A percentile compares a stretch with the other conserved stretches of the same genome.
Conservation (phyloP, 2,329 filamentous ascomycete genomes). For the Fusarium papillatum region DNA sequence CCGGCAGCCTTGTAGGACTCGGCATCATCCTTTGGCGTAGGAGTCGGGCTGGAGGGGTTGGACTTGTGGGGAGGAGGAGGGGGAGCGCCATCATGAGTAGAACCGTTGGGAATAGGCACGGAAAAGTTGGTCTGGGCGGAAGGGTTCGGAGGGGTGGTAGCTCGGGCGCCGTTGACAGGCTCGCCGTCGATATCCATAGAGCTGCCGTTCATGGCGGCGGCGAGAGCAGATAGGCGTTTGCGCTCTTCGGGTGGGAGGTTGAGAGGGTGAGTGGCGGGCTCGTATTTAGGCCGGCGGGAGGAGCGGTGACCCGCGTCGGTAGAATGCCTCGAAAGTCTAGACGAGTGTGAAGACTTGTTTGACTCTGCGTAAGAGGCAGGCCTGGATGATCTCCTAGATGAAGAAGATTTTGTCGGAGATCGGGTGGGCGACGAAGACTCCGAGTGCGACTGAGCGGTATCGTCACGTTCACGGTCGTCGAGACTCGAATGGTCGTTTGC, state of each 20-base stretch:
- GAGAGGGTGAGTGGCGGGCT: slow-evolving; percentile 85
- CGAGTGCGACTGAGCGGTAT: slow-evolving; percentile 51
- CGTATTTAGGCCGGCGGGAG: slow-evolving; percentile 66
- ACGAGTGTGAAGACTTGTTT: slow-evolving; percentile 54
- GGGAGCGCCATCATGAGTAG: slow-evolving; percentile 64
- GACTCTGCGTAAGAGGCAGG: slow-evolving; percentile 48
- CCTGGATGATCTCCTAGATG: slow-evolving; percentile 49
- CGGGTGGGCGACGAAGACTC: slow-evolving; percentile 53
- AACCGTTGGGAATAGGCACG: slow-evolving; percentile 65
- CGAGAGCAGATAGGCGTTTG: slow-evolving; percentile 79
- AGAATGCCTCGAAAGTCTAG: slow-evolving; percentile 62
- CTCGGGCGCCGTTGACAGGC: slow-evolving; percentile 57
- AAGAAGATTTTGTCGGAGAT: slow-evolving; percentile 53
- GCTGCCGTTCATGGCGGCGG: slow-evolving; percentile 68
- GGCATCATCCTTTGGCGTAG: slow-evolving; percentile 77
- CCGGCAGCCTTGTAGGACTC: slow-evolving; percentile 93
- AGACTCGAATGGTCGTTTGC: slow-evolving; percentile 47
- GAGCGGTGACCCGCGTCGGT: slow-evolving; percentile 60
- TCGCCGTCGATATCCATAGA: slow-evolving; percentile 86
- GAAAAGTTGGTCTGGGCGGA: slow-evolving; percentile 61
- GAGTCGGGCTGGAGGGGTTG: slow-evolving; percentile 70
- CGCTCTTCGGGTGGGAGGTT: slow-evolving; percentile 93
- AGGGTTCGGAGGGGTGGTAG: slow-evolving; percentile 64
- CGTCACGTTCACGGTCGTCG: slow-evolving; percentile 54
- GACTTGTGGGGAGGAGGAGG: slow-evolving; percentile 80